Percentiles rank a stretch among this genome's conserved stretches.
phyloP scores from a whole-genome alignment of 192 early-diverging fungal species.

The Jimgerdemannia flammicorona region DNA sequence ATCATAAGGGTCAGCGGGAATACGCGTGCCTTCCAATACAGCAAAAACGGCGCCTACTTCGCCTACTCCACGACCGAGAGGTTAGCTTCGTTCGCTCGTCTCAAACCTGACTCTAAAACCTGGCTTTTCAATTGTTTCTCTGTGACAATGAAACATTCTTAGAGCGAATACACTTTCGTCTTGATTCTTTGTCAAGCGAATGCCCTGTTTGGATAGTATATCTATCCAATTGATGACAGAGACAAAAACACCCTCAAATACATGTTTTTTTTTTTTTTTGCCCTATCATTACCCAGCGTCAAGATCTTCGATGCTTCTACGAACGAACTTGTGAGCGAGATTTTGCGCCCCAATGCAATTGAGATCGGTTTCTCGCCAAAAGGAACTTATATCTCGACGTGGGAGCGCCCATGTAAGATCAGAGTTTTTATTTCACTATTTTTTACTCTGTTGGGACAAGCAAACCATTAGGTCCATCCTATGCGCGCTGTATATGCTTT shows the following conservation, averaged over 20 bases:
- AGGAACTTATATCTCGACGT: conserved; percentile 87
- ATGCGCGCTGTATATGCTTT: too few relatives aligned
- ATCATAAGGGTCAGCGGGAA: conserved; percentile 35
- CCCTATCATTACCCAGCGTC: conserved; percentile 39
- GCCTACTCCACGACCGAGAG: conserved; percentile 61
- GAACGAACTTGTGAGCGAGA: conserved; percentile 54
- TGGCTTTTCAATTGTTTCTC: too few relatives aligned
- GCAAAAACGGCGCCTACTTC: conserved; percentile 65
- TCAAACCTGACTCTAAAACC: too few relatives aligned
- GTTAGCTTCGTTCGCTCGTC: conserved; percentile 25
- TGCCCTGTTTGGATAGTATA: too few relatives aligned
- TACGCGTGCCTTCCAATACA: conserved; percentile 63
- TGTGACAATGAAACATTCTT: too few relatives aligned
- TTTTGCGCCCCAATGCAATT: conserved; percentile 63
- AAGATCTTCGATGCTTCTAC: conserved; percentile 71
- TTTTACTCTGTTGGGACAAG: too few relatives aligned
- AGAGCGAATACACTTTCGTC: too few relatives aligned
- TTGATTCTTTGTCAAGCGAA: too few relatives aligned
- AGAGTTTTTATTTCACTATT: too few relatives aligned
- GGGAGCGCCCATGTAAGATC: conserved; percentile 72
- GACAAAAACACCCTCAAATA: not conserved
- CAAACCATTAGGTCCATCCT: too few relatives aligned
- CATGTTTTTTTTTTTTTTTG: not conserved
- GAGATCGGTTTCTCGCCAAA: conserved; percentile 91
- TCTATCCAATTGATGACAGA: too few relatives aligned